Evolutionary conservation across 495 filamentous ascomycete species (phyloP), one percentile per base, ranked within the genome.

Genomic region (Aspergillus asperescens): DNA sequence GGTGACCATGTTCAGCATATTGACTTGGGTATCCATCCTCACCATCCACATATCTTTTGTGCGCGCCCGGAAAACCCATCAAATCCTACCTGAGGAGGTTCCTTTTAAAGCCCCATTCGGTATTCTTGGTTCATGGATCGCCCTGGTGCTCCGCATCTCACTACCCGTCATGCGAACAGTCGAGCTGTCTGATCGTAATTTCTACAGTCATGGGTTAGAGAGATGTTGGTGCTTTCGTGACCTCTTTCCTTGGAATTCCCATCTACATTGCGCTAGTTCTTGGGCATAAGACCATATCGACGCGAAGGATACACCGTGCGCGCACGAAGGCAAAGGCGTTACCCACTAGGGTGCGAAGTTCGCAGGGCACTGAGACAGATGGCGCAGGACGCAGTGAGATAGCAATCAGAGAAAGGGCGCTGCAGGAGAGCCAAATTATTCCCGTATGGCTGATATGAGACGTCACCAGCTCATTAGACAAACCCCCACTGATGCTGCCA

Each of bases 21-120:
- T 78, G 15, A 69, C 69, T 4, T 78, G 88, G 87, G 81, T 90
- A 38, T 89, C 85, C 0, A 86, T 93, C 47, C 78, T 93, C 1
- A 72, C 89, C 34, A 83, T 84, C 5, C 89, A 94, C 66, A 82
- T 94, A 51, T 82, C 69, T 58, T 94, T 93, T 61, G 75, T 88
- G 24, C 75, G 76, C 4, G 88, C 82, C 2, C 83, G 88, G 47
- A 77, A 71, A 55, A 86, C 79, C 1, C 87, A 91, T 67, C 76
- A 76, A 32, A 69, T 92, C n/a, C 67, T 76, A 0, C 71, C 88
- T 56, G 66, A 73, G 1, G 65, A 71, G 42, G 73, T 92, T 59
- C 77, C 82, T 0, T 94, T 88, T 65, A 75, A 71, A n/a, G 88
- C 89, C 24, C 84, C 84, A 0, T 77, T 92, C 4, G 84, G 88